Base-by-base conservation (phyloP, 2,329 filamentous ascomycete genomes). In the Paraconiothyrium brasiliense region DNA sequence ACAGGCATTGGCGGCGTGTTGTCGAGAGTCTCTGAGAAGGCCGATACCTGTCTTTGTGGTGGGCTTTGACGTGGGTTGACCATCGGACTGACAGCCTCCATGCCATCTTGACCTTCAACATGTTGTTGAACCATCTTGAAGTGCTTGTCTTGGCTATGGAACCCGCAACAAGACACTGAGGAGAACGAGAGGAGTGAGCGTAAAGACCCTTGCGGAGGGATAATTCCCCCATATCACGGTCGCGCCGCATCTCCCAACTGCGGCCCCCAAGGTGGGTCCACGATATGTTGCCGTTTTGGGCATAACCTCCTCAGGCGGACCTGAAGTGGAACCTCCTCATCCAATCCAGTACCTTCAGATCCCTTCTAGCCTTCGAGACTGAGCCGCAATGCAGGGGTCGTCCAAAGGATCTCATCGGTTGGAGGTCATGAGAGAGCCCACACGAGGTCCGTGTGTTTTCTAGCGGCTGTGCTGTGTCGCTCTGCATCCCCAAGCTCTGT, bases 1-100 rank as follows among this genome's bases (percentile, higher is more conserved):
- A 59, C 57, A 46, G 57, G 57, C 20, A 62, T 62, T 27, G 60
- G 60, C 16, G 60, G 52, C n/a, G 57, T 57, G 35, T 59, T 59
- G 3, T 52, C 57, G 37, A 62, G 59, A 41, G 50, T 62, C 46
- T 62, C 60, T n/a, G 56, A 56, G 49, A 58, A 49, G 4, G 49
- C 30, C 8, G 59, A 58, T n/a, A 52, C 27, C 9, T 47, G n/a
- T 49, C 60, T 57, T 37, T 35, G 37, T 9, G 52, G 46, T 39
- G 54, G 54, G 43, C 30, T 55, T 11, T 46, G 39, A 41, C 16
- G 39, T 20, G 56, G 56, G 35, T 51, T 54, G 6, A 30, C 39
- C 39, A 50, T 34, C 24, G 60, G 56, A 43, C 47, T 57, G 37
- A 62, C 43, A 41, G 56, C 60, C 57, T 62, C 60, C 46, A 58